A percentile compares a stretch with the other conserved stretches of the same genome.
These are phyloP conservation scores for button mushroom (Agaricus bisporus) DNA, from an alignment of 768 basidiomycete genomes.

Conservation along the genomic window DNA sequence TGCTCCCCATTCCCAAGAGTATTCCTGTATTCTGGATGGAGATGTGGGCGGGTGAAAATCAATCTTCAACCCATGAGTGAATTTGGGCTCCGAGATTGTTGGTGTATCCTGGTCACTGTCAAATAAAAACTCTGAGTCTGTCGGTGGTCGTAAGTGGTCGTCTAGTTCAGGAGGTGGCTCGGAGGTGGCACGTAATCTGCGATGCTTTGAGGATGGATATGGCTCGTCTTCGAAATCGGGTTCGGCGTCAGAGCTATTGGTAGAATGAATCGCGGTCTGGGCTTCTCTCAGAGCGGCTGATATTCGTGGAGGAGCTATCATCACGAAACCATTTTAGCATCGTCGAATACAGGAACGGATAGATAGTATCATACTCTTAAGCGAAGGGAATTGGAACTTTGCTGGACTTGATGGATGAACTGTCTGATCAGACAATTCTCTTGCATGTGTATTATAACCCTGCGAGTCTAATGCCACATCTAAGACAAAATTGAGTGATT, in stretches of 20 bases:
- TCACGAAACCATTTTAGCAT: not conserved
- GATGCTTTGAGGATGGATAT: constrained; percentile 23
- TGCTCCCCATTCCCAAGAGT: constrained; percentile 93
- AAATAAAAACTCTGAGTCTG: constrained; percentile 2
- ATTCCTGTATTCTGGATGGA: constrained; percentile 46
- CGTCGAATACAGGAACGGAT: not conserved
- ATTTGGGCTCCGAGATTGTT: not conserved
- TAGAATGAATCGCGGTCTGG: constrained; percentile 15
- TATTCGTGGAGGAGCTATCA: not conserved
- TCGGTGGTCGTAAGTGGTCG: constrained; percentile 13
- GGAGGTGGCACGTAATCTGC: constrained; percentile 45
- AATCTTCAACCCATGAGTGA: not conserved
- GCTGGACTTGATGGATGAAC: constrained; percentile 24
- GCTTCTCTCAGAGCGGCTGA: constrained; percentile 13
- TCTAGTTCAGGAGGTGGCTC: constrained; percentile 53
- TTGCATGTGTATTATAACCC: constrained; percentile 63
- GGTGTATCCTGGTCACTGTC: not conserved
- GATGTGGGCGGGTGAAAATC: constrained; percentile 6
- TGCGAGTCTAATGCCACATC: constrained; percentile 78
- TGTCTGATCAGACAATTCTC: constrained; percentile 35
- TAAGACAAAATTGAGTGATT: constrained; percentile 20
- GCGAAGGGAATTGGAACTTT: constrained; percentile 15
- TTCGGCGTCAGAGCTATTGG: constrained; percentile 13
- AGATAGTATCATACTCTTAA: constrained; percentile 3
- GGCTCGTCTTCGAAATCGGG: constrained; percentile 10